Evolutionary conservation across 2,329 filamentous ascomycete genomes (phyloP).

Genomic region (Talaromyces amestolkiae): DNA sequence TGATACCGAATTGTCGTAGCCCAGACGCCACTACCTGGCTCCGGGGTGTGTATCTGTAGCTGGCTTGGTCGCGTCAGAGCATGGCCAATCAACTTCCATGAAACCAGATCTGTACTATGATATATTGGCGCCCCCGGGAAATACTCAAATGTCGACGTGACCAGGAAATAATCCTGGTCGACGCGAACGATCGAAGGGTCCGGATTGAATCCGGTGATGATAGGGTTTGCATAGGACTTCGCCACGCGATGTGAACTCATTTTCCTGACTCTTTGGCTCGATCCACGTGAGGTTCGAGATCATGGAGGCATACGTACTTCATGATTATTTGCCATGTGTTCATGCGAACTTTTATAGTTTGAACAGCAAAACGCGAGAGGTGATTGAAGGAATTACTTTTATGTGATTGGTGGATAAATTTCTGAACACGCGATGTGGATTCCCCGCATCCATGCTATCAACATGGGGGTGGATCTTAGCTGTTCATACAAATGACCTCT

Average conservation of each 20-base stretch:
- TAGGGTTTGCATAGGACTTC: constrained; percentile 35
- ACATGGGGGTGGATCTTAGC: neutral
- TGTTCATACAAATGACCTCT: neutral
- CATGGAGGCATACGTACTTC: neutral
- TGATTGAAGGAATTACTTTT: neutral
- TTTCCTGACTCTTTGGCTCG: neutral
- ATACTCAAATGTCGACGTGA: constrained; percentile 46
- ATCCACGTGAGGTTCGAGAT: neutral
- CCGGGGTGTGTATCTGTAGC: constrained; percentile 39
- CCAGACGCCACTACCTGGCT: constrained; percentile 40
- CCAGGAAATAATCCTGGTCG: constrained; percentile 44
- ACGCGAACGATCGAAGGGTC: constrained; percentile 48
- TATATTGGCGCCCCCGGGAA: constrained; percentile 49
- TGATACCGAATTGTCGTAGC: constrained; percentile 43
- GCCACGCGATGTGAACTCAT: neutral
- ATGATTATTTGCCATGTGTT: neutral
- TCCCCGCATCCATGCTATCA: neutral
- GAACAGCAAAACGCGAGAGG: neutral
- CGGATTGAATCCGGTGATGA: constrained; percentile 48
- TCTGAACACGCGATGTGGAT: neutral
- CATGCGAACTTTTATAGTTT: neutral
- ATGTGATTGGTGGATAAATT: constrained; percentile 9
- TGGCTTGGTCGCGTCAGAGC: constrained; percentile 15
- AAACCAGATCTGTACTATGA: constrained; percentile 44
- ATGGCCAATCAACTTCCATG: constrained; percentile 38